Percentiles rank a stretch among this genome's conserved stretches.
These are phyloP conservation scores for Trichosanthes truncata DNA, from an alignment of 306 rosid species.

Conservation along the genomic window DNA sequence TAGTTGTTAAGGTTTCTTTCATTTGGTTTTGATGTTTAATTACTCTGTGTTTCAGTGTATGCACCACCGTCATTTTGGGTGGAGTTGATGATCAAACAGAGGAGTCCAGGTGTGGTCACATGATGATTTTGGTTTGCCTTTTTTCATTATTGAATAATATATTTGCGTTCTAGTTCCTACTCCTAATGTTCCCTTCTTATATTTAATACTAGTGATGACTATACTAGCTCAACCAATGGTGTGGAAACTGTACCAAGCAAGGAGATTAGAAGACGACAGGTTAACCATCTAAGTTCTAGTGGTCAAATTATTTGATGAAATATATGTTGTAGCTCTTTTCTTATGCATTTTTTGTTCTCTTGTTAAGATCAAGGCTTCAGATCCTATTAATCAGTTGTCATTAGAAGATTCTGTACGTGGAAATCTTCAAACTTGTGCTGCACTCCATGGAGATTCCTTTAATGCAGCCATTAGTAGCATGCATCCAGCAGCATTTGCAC, in stretches of 20 bases:
- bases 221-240: constrained; percentile 36
- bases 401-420: constrained; percentile 76
- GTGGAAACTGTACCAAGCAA: constrained; percentile 53
- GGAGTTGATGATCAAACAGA: constrained; percentile 56
- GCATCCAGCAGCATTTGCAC: constrained; percentile 78
- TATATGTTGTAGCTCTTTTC: constrained; percentile 1
- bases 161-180: background rate
- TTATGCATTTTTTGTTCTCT: constrained; percentile 15
- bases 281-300: constrained; percentile 18
- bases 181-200: background rate
- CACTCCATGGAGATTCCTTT: constrained; percentile 90
- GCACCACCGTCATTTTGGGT: constrained; percentile 81
- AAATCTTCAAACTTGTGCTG: constrained; percentile 81
- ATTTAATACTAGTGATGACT: constrained; percentile 46
- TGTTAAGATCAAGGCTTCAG: constrained; percentile 67
- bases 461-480: constrained; percentile 66
- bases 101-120: constrained; percentile 63
- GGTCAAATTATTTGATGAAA: constrained; percentile 10
- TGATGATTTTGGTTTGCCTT: constrained; percentile 9
- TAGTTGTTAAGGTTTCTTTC: constrained; percentile 11
- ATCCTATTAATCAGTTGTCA: constrained; percentile 73
- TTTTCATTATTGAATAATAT: background rate
- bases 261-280: constrained; percentile 82
- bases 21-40: constrained; percentile 6
- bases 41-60: constrained; percentile 51